These are phyloP conservation scores for Syzygium oleosum DNA, from an alignment of 345 rosid genomes.

Conservation along the genomic window DNA sequence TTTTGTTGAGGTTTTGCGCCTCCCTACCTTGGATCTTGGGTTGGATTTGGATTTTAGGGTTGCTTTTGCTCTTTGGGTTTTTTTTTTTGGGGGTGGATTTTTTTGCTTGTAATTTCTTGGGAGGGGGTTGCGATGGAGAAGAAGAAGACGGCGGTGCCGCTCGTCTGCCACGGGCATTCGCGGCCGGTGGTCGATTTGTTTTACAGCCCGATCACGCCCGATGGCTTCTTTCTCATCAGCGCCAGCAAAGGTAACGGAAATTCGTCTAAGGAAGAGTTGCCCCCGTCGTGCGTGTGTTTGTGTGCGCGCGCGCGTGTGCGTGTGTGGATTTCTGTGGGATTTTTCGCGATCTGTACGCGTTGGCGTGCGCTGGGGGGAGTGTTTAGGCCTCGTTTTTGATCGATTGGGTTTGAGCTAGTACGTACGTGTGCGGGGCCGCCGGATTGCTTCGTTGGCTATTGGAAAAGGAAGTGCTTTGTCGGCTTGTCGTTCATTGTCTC, in stretches of 20 bases:
- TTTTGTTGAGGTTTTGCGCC: background rate
- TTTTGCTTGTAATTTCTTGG: background rate
- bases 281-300: background rate
- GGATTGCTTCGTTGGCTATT: background rate
- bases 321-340: background rate
- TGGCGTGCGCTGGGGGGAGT: background rate
- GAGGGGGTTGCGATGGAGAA: constrained; percentile 30
- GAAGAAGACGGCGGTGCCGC: constrained; percentile 46
- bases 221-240: constrained; percentile 59
- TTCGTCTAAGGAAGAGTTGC: background rate
- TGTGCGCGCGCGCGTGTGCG: too few species aligned
- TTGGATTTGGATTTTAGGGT: background rate
- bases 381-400: background rate
- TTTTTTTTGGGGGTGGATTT: background rate
- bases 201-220: constrained; percentile 54
- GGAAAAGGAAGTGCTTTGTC: background rate
- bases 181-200: constrained; percentile 61
- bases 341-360: background rate
- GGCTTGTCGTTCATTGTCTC: background rate
- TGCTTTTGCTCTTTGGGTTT: background rate
- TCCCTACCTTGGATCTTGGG: background rate
- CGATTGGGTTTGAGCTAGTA: background rate
- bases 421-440: background rate
- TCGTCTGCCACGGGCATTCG: constrained; percentile 63
- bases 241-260: constrained; percentile 47